Conservation (phyloP, 192 early-diverging fungal genomes). For the Coemansia sp. region DNA sequence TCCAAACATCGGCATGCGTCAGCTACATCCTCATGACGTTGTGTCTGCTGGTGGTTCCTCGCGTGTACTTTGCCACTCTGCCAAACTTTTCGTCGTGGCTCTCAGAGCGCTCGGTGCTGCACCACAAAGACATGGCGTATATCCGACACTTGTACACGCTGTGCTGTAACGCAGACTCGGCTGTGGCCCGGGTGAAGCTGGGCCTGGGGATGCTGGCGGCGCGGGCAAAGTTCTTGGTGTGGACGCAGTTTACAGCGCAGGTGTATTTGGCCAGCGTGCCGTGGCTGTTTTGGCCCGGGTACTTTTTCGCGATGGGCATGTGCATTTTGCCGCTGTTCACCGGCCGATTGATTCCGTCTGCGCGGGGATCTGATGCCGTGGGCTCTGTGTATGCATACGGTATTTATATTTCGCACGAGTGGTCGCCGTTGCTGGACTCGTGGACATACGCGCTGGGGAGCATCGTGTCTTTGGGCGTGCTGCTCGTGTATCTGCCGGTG, state of each 20-base stretch:
- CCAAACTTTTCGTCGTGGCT: conserved; percentile 18
- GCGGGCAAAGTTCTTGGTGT: conserved; percentile 48
- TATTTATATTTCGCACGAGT: conserved; percentile 48
- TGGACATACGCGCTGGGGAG: conserved; percentile 46
- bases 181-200: conserved; percentile 8
- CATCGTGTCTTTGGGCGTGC: conserved; percentile 28
- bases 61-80: conserved; percentile 13
- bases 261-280: conserved; percentile 35
- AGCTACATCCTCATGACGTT: conserved; percentile 50
- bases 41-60: conserved; percentile 38
- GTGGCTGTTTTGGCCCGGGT: conserved; percentile 60
- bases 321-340: conserved; percentile 67
- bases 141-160: conserved; percentile 10
- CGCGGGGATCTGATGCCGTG: conserved; percentile 23
- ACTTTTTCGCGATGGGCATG: conserved; percentile 48
- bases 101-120: conserved; percentile 11
- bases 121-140: conserved; percentile 28
- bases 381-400: conserved; percentile 61
- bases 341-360: conserved; percentile 67
- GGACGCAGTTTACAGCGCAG: conserved; percentile 49
- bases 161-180: neutral
- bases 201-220: conserved; percentile 24
- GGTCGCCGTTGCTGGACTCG: conserved; percentile 49
- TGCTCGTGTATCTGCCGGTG: conserved; percentile 46
- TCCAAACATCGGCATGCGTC: conserved; percentile 36